phyloP scores from a whole-genome alignment of 371 early-diverging fungal species.

The Funneliformis caledonium region DNA sequence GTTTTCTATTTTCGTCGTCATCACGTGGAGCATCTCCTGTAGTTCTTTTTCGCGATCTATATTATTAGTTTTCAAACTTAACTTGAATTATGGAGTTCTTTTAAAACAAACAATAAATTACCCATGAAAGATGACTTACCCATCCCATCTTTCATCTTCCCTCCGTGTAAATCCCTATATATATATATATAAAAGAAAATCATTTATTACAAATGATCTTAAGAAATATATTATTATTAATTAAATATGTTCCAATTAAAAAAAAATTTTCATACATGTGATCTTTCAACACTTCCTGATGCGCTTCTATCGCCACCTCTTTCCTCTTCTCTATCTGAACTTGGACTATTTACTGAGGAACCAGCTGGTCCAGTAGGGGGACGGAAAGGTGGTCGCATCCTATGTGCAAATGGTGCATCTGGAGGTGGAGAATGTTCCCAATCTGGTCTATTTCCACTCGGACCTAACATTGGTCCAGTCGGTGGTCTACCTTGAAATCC shows the following conservation, averaged over 20 bases:
- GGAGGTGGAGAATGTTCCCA: conserved; percentile 40
- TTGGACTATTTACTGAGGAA: conserved; percentile 30
- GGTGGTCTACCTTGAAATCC: conserved; percentile 29
- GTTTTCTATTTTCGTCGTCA: conserved; percentile 12
- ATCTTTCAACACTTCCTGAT: conserved; percentile 14
- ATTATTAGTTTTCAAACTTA: neutral
- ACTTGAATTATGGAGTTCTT: neutral
- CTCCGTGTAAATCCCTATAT: neutral
- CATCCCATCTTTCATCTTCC: conserved; percentile 25
- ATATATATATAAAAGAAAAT: neutral
- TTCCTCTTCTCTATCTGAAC: conserved; percentile 35
- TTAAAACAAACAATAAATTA: neutral
- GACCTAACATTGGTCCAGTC: conserved; percentile 37
- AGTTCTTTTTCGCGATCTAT: conserved; percentile 11
- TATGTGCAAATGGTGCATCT: conserved; percentile 36
- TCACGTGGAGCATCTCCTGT: neutral
- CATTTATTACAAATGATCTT: neutral
- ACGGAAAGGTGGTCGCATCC: conserved; percentile 29
- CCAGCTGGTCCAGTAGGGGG: conserved; percentile 11
- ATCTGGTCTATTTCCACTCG: conserved; percentile 1
- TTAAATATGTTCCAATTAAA: neutral
- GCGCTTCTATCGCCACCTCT: conserved; percentile 12
- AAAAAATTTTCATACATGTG: neutral
- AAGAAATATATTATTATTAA: neutral
- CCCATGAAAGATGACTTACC: neutral